These are phyloP conservation scores for Camelina hispida DNA, from an alignment of 345 rosid genomes.

Conservation along the genomic window DNA sequence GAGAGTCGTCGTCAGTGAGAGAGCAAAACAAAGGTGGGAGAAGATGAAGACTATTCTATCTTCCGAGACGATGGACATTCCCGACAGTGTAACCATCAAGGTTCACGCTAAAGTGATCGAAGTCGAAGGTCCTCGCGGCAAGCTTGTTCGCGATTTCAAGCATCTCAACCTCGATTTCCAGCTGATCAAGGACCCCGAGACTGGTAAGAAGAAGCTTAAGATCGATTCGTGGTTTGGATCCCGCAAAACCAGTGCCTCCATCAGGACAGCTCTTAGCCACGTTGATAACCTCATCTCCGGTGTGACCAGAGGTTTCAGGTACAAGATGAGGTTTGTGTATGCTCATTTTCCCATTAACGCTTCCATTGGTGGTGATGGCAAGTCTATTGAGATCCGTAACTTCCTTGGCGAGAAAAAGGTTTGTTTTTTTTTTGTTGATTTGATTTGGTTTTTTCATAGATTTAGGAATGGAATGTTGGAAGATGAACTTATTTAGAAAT, in stretches of 20 bases:
- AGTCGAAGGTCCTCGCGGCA: conserved; percentile 50
- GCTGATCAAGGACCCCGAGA: conserved; percentile 44
- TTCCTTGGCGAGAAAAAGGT: conserved; percentile 61
- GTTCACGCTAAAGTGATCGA: conserved; percentile 53
- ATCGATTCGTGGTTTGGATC: conserved; percentile 54
- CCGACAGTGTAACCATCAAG: conserved; percentile 58
- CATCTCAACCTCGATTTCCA: conserved; percentile 60
- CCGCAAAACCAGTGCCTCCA: conserved; percentile 48
- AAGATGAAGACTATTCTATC: conserved; percentile 49
- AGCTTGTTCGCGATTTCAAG: conserved; percentile 55
- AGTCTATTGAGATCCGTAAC: conserved; percentile 58
- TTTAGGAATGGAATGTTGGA: conserved; percentile 1
- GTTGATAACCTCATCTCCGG: conserved; percentile 54
- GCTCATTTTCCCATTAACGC: conserved; percentile 65
- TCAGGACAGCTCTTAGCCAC: conserved; percentile 51
- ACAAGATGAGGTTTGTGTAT: conserved; percentile 65
- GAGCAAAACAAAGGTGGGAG: background rate
- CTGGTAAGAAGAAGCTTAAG: conserved; percentile 43
- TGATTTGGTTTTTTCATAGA: background rate
- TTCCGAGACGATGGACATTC: conserved; percentile 70
- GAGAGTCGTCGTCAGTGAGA: background rate
- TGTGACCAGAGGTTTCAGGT: conserved; percentile 58
- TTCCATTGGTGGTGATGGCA: conserved; percentile 46
- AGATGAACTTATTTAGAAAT: background rate
- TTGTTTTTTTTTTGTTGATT: background rate